phyloP scores from a whole-genome alignment of 108 stramenopile genomes.

The Cylindrotheca closterium region DNA sequence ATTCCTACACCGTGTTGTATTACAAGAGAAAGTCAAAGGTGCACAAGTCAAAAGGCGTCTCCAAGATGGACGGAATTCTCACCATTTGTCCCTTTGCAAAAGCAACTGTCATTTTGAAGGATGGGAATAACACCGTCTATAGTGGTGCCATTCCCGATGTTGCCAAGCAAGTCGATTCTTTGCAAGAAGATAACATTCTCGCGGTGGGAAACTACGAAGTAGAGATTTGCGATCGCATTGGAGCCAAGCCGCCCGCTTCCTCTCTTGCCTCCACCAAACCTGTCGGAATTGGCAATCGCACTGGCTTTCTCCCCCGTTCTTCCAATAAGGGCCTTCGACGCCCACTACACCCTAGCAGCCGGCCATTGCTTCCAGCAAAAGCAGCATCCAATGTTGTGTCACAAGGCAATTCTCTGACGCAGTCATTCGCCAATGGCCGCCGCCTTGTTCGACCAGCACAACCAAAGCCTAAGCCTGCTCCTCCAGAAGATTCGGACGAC shows the following conservation, averaged over 20 bases:
- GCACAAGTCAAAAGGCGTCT: slow-evolving; percentile 58
- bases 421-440: background rate
- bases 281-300: background rate
- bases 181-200: slow-evolving; percentile 32
- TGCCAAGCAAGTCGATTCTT: background rate
- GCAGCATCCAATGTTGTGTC: background rate
- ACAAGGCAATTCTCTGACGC: background rate
- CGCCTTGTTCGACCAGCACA: background rate
- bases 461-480: background rate
- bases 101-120: slow-evolving; percentile 15
- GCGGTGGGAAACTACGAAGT: slow-evolving; percentile 34
- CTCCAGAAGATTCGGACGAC: too few species aligned
- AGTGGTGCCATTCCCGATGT: slow-evolving; percentile 1
- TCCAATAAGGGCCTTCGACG: background rate
- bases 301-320: background rate
- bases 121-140: slow-evolving; percentile 10
- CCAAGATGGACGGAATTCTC: slow-evolving; percentile 58
- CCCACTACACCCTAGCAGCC: background rate
- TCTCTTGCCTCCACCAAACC: background rate
- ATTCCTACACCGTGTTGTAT: slow-evolving; percentile 59
- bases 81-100: slow-evolving; percentile 30
- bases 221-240: slow-evolving; percentile 23
- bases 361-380: background rate
- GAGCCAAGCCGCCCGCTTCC: background rate
- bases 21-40: slow-evolving; percentile 74